Evolutionary conservation across 768 basidiomycete genomes (phyloP), one percentile per base, ranked within the genome.

Genomic region (Omphalotus guepiniiformis): DNA sequence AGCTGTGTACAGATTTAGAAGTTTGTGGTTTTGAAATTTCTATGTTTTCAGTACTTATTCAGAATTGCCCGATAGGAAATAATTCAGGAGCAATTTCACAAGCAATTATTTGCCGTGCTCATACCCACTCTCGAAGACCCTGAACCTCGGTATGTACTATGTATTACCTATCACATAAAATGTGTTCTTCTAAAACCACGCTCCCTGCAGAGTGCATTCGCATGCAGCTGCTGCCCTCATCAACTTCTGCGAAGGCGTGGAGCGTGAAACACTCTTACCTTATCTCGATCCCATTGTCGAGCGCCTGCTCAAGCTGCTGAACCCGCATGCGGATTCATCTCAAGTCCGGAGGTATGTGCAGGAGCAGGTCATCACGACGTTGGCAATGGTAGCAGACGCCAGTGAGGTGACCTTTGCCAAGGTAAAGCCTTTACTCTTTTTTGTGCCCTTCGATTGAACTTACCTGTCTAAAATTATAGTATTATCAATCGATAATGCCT

Each of bases 221-320:
- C 91, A 94, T 57, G 88, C 92, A 1, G 88, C 90, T 0, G 85
- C 91, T 0, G 90, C 90, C 0, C 72, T 93, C 19, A 90, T 93
- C 62, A 94, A 93, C 61, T 93, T 93, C 67, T 93, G 90, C 63
- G 86, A 93, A 60, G 88, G 89, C 28, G 88, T 89, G 28, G 84
- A 81, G 54, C 75, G 80, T 13, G 78, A 86, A 19, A 83, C 79
- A 1, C 75, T 90, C 8, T 55, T 85, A 0, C 86, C 87, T 0
- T 91, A 88, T 62, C 78, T 94, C 15, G 90, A 91, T 43, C 75
- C 80, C 0, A 83, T 92, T 53, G 85, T 94, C 23, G 82, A 83
- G 55, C 77, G 85, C 0, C 71, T 89, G 3, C 66, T 87, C 12
- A 82, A 78, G 52, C 68, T 88, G 3, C 70, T 88, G 34, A 78